A percentile compares a stretch with the other conserved stretches of the same genome.
These are phyloP conservation scores for Verticillium nonalfalfae DNA, from an alignment of 2,329 filamentous ascomycete genomes.

Conservation along the genomic window DNA sequence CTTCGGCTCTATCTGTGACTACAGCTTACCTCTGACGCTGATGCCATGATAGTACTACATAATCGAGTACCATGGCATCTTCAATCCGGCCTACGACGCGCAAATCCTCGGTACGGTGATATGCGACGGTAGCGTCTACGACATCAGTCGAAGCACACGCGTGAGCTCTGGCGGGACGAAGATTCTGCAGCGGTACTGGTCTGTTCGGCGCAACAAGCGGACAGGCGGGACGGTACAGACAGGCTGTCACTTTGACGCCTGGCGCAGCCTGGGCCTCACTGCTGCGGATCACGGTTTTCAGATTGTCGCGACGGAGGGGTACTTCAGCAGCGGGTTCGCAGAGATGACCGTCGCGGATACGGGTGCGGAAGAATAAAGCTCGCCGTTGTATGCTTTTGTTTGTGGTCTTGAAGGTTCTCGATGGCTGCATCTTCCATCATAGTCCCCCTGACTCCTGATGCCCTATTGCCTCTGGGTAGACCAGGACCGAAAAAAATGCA, in stretches of 20 bases:
- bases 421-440: too few relatives aligned
- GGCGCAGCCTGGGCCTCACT: slow-evolving; percentile 38
- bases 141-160: slow-evolving; percentile 27
- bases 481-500: too few relatives aligned
- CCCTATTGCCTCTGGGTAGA: too few relatives aligned
- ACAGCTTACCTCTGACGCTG: not conserved
- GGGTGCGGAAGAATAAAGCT: not conserved
- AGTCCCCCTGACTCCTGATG: too few relatives aligned
- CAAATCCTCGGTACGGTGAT: slow-evolving; percentile 25
- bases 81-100: slow-evolving; percentile 26
- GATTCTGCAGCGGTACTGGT: slow-evolving; percentile 49
- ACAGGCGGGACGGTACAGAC: slow-evolving; percentile 42
- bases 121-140: slow-evolving; percentile 28
- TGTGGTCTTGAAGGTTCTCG: not conserved
- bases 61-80: slow-evolving; percentile 29
- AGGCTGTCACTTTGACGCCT: slow-evolving; percentile 46
- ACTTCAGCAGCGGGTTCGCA: slow-evolving; percentile 40
- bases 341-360: slow-evolving; percentile 32
- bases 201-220: slow-evolving; percentile 41
- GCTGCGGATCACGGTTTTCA: slow-evolving; percentile 45
- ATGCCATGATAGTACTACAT: slow-evolving; percentile 22
- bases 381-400: not conserved
- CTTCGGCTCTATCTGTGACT: not conserved
- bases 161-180: slow-evolving; percentile 42
- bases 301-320: slow-evolving; percentile 49